Evolutionary conservation across 768 basidiomycete genomes (phyloP), one percentile per base, ranked within the genome.

Genomic region (Trametes gibbosa): DNA sequence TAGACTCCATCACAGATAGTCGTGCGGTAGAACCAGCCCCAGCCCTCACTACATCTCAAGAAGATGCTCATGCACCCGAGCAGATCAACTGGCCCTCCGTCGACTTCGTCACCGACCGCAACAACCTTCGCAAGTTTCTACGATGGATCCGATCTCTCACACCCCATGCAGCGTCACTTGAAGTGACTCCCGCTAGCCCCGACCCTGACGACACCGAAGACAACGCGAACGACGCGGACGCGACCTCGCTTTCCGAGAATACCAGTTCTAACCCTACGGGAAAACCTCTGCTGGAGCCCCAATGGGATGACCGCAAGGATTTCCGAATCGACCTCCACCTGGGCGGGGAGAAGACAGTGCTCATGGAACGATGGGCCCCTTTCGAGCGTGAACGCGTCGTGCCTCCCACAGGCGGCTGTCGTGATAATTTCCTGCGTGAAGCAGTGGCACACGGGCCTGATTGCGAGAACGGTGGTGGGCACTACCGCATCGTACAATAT

Each of bases 311-410:
- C n/a, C 49, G 59, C 34, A 70, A 70, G 8, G 60, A 65, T 16
- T 92, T 92, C 66, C 76, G 90, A 16, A 87, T 92, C 60, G 87
- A 92, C 57, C 61, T 84, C 4, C 83, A 90, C 64, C 74, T 89
- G 21, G 79, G 76, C 0, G 87, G 88, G 0, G 64, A 67, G 19
- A 75, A 73, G 50, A 90, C 89, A 0, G 73, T 88, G 16, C 65
- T 92, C 21, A 73, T 90, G 65, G 83, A 82, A 56, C 75, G 89
- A 0, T 75, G 72, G 87, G 86, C 81, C 77, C 78, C 50, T 67
- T 70, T 53, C 58, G 71, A 10, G 65, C 61, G 53, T 2, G 64
- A 73, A 16, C 21, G 23, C 34, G 39, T 56, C 50, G 32, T 23
- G 13, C 60, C 60, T 5, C 60, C 60, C 21, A 61, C 56, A 27